These are phyloP conservation scores for Penicillium oxalicum DNA, from an alignment of 2,329 filamentous ascomycete species.

Conservation along the genomic window DNA sequence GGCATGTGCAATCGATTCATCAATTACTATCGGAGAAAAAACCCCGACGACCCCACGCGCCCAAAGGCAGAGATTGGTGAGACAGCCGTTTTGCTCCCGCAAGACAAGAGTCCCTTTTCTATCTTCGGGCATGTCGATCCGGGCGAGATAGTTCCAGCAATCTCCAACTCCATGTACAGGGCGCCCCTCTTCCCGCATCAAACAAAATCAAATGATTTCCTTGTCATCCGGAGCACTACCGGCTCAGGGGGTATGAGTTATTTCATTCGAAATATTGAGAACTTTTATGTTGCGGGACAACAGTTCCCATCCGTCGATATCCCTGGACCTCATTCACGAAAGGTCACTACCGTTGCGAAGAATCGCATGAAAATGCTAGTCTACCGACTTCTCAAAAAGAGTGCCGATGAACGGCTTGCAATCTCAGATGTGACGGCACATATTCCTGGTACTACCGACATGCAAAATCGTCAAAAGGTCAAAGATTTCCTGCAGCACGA, in stretches of 20 bases:
- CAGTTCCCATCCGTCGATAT: slow-evolving; percentile 88
- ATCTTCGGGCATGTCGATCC: slow-evolving; percentile 90
- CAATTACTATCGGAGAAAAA: slow-evolving; percentile 90
- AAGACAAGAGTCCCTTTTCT: slow-evolving; percentile 93
- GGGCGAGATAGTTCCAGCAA: slow-evolving; percentile 80
- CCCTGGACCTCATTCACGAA: slow-evolving; percentile 85
- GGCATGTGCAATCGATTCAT: slow-evolving; percentile 95
- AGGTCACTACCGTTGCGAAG: slow-evolving; percentile 95
- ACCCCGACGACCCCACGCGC: slow-evolving; percentile 66
- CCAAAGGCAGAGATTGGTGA: slow-evolving; percentile 84
- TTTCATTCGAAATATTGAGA: slow-evolving; percentile 82
- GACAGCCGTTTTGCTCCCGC: slow-evolving; percentile 76
- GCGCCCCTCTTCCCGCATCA: slow-evolving; percentile 88
- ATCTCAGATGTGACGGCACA: slow-evolving; percentile 86
- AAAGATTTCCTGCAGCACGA: slow-evolving; percentile 93
- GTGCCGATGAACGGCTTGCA: slow-evolving; percentile 61
- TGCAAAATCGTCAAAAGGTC: slow-evolving; percentile 92
- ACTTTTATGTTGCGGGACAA: slow-evolving; percentile 86
- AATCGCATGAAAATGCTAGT: slow-evolving; percentile 95
- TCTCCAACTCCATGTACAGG: slow-evolving; percentile 93
- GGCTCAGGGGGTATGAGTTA: slow-evolving; percentile 71
- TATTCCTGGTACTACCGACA: slow-evolving; percentile 86
- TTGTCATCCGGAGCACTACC: slow-evolving; percentile 77
- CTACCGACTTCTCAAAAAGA: slow-evolving; percentile 78
- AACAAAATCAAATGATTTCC: slow-evolving; percentile 72